Evolutionary conservation across 2,329 filamentous ascomycete species (phyloP), one percentile per base, ranked within the genome.

Genomic region (Beauveria sp.): DNA sequence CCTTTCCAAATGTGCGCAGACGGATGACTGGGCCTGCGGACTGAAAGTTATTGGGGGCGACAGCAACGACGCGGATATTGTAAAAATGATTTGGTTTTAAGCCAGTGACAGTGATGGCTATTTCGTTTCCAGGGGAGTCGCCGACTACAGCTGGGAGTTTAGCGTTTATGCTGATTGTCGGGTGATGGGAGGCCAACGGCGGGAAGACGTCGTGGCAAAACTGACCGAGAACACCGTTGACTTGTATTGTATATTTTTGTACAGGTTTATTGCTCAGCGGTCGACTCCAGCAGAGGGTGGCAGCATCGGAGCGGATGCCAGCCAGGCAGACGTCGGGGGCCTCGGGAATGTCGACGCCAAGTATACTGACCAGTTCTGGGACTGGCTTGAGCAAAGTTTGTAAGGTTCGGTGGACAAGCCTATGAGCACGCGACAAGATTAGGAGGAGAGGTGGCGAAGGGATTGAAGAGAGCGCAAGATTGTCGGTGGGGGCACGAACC

Each of bases 281-380:
- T 63, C 87, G 84, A 64, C 92, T 91, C 94, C 94, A 99, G 73
- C 92, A 92, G 48, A 99, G 81, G 34, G 92, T 90, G 37, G 96
- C 90, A 61, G 92, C 90, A 72, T 96, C 90, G 30, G 90, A 83
- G 67, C 89, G 90, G 68, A 99, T 94, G 64, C 90, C 91, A 60
- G 93, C 91, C 40, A 99, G 84, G 57, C 92, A 96, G 46, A 97
- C 89, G 71, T 92, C 87, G 57, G 94, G 94, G 26, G 91, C 83
- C 64, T 92, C 88, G 63, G 94, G 94, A 56, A 99, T 93, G 71
- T 99, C 94, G 71, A 97, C 87, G 63, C 93, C 92, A 53, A 99
- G 85, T 55, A 97, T 90, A 67, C 87, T 87, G 68, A 97, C 92
- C 53, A 99, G 84, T 65, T 96, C 87, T 61, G 93, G 90, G 61